Evolutionary conservation across 1,284 basidiomycete genomes (phyloP), one percentile per base, ranked within the genome.

Genomic region (Microbotryum intermedium): DNA sequence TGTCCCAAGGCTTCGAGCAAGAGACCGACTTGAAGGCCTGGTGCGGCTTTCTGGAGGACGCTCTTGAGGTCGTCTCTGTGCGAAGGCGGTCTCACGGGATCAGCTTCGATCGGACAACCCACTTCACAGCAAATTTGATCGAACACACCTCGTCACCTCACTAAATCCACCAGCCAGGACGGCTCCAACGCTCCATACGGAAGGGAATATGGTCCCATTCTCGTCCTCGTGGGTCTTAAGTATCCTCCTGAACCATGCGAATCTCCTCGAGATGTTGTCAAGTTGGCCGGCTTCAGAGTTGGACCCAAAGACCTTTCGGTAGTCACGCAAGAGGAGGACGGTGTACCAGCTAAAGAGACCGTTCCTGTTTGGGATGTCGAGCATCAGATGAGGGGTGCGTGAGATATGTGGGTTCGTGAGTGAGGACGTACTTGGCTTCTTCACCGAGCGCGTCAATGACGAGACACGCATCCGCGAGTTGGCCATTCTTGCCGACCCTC

Each of bases 181-280:
- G 79, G 88, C 86, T 0, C 84, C 85, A 25, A 93, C 86, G 58
- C 79, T 84, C 92, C 92, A 97, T 48, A 83, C 81, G 0, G 79
- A 71, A 16, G 92, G 90, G 72, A 95, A 95, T 1, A 89, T 82
- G 18, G 82, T 77, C 0, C 85, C 85, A 63, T 69, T 68, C 52
- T 69, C 69, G 51, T 88, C 86, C 70, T 97, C 82, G 73, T 95
- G 89, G 8, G 83, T 84, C 66, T 87, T 84, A 42, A 99, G 77
- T n/a, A 94, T 76, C n/a, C 93, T 81, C 25, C 88, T 80, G 76
- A 97, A 97, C 91, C 93, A 99, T 2, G 93, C 90, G 69, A 92
- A 98, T 44, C 95, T 83, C 20, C 94, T 80, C 0, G 89, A 84
- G 6, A 97, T 82, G 67, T 99, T 99, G 76, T 99, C 95, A 49